Base-by-base conservation (phyloP, 2,329 filamentous ascomycete species). In the Fusarium graminum region DNA sequence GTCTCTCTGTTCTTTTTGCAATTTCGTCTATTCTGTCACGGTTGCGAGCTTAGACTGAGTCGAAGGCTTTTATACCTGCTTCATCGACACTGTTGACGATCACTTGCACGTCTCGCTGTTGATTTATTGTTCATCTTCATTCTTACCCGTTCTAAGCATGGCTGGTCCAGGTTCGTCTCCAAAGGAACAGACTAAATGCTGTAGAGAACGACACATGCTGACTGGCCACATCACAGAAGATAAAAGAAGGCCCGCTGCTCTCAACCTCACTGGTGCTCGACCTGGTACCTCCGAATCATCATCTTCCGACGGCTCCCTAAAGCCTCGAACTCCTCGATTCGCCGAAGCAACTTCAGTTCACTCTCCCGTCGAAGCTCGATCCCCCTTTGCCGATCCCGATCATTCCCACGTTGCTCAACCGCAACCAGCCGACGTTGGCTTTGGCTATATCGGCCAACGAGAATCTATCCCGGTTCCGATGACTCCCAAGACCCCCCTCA, bases 371-470 rank as follows among this genome's bases (percentile, higher is more conserved):
- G 90, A 93, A 63, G 81, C 71, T 55, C 62, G 80, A 46, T 83
- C 84, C 30, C 87, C 88, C 10, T 91, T 91, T 72, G 82, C 83
- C 71, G 85, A 89, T 64, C 83, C 85, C 45, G 84, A 86, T 40
- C 82, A 80, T 65, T 83, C 84, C 41, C 82, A 86, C 76, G 54
- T 69, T 36, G 82, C 86, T 52, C 86, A 91, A 76, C 81, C 89
- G 52, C 90, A 93, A 75, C 91, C 94, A 30, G 92, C 90, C 59
- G 93, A 97, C 80, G 87, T 97, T 68, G 94, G 94, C 69, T 97
- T 98, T 78, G 93, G 94, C 77, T 97, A 97, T 81, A 91, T 97
- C 75, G 85, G 87, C 72, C 84, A 84, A 70, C 80, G 82, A 76
- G 82, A 89, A 70, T 80, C 84, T 61, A 84, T 89, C 74, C 83